Base-by-base conservation (phyloP, 2,329 filamentous ascomycete species). In the Pseudogymnoascus sp. region DNA sequence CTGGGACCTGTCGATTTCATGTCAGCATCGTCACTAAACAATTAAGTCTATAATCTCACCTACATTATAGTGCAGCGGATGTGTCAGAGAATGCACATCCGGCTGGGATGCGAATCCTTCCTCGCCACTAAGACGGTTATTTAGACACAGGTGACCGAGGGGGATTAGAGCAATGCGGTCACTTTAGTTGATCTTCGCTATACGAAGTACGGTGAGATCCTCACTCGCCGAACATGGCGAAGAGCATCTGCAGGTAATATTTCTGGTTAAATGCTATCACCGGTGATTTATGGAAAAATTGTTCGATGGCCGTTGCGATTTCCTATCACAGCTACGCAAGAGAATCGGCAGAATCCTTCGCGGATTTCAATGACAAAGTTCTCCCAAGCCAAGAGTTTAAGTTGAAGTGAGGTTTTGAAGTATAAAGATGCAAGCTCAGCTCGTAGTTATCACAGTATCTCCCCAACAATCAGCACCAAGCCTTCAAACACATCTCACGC, bases 221-320 rank as follows among this genome's bases (percentile, higher is more conserved):
- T n/a, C 43, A 49, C 23, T 49, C 11, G 43, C 43, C 43, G 6
- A 28, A 28, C 21, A 28, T 3, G 43, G 43, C 12, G 43, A 49
- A 49, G 43, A 49, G 23, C 23, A 8, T 28, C 43, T 49, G 43
- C 28, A 49, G 23, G 21, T 28, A 49, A 28, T 25, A 9, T 49
- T n/a, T 46, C 42, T 49, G 23, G 43, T 7, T 28, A 49, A 49
- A 49, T 49, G 3, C 28, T 25, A 14, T 4, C 12, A 25, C n/a
- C 43, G 21, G 21, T 49, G 43, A 49, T 49, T 49, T 49, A 49
- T 16, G 43, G 43, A 49, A 49, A 49, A 49, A 49, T 28, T 49
- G 11, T n/a, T 28, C 3, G 43, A 28, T 49, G 12, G 14, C 7
- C 23, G 14, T 14, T n/a, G 12, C 23, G 43, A 49, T 28, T 28